Evolutionary conservation across 441 rosid species (phyloP), one percentile per base, ranked within the genome.

Genomic region (Arabidopsis lyrata): DNA sequence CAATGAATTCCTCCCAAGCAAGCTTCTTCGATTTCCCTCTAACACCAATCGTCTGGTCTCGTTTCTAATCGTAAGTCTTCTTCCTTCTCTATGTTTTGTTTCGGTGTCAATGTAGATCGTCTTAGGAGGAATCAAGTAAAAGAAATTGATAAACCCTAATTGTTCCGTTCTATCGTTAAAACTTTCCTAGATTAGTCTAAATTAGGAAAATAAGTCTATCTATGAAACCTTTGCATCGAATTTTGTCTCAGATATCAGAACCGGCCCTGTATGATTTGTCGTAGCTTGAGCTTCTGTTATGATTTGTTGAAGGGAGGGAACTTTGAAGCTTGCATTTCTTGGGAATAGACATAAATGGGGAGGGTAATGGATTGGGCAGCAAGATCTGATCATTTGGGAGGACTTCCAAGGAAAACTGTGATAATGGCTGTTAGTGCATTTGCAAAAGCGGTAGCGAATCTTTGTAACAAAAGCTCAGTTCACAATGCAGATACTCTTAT

Each of bases 291-390:
- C 3, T 63, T 63, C 10, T 70, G 24, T 24, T 10, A 7, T 77
- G 42, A 38, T 76, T 22, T 70, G 36, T 44, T 83, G 71, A 89
- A 95, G 75, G 82, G 74, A 75, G 89, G 80, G 16, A 87, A 77
- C 2, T 89, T 86, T 48, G 91, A 90, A 77, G 95, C 87, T 44
- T 94, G 85, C 81, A 86, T 84, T 74, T 87, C 80, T 68, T 71
- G 80, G 6, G 63, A 70, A 77, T 52, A 52, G 49, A 61, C 29
- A 13, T 9, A 62, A 47, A 69, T 56, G 93, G 84, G 83, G 77
- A 75, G 63, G 65, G 81, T 50, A 73, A 90, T 90, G 97, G 92
- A 86, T 75, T 89, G 93, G 97, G 91, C 93, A 7, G 97, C 79
- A 16, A 83, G 77, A 76, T 82, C 78, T 61, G 80, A 74, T 36